phyloP scores from a whole-genome alignment of 345 rosid species.

The Firmiana major region DNA sequence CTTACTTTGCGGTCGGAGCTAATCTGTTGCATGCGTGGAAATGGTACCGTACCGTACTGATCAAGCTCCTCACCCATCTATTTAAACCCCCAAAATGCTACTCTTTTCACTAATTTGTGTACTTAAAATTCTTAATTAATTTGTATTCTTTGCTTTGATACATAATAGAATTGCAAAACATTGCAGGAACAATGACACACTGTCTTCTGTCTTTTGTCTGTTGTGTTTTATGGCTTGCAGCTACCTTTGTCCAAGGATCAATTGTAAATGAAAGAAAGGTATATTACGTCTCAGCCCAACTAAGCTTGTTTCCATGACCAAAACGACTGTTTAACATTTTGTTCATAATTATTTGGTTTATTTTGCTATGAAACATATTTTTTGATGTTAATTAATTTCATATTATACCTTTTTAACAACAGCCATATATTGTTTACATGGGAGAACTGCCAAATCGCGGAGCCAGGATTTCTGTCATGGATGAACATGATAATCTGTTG shows the following conservation, averaged over 20 bases:
- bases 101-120: background rate
- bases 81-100: background rate
- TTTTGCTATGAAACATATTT: background rate
- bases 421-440: constrained; percentile 85
- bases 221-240: background rate
- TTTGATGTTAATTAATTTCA: background rate
- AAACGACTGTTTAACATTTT: background rate
- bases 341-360: background rate
- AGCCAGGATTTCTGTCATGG: constrained; percentile 12
- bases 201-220: background rate
- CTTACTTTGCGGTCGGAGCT: background rate
- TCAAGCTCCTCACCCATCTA: background rate
- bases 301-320: background rate
- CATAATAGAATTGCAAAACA: background rate
- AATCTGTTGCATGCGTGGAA: background rate
- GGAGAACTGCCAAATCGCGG: constrained; percentile 41
- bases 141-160: background rate
- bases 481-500: constrained; percentile 55
- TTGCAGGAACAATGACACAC: background rate
- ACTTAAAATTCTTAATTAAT: background rate
- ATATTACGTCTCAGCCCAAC: too few relatives aligned
- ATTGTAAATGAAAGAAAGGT: constrained; percentile 7
- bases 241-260: constrained; percentile 8
- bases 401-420: background rate
- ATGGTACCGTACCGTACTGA: background rate